Percentiles rank a stretch among this genome's conserved stretches.
These are phyloP conservation scores for Trametes cinnabarina DNA, from an alignment of 768 basidiomycete genomes.

Conservation along the genomic window DNA sequence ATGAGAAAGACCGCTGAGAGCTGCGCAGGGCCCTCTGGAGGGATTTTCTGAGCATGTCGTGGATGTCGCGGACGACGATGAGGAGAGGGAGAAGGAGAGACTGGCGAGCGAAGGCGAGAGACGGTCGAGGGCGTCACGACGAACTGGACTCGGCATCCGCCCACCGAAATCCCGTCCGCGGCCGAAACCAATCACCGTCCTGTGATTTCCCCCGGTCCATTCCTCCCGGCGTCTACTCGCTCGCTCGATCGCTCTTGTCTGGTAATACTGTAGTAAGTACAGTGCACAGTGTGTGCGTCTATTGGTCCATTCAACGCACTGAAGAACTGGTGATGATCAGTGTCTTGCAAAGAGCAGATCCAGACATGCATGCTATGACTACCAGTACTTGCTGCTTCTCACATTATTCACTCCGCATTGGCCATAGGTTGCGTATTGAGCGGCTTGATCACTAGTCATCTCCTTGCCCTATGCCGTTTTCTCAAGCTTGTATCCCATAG, in stretches of 20 bases:
- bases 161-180: constrained; percentile 24
- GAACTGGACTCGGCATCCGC: constrained; percentile 16
- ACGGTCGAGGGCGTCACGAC: constrained; percentile 8
- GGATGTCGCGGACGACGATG: constrained; percentile 22
- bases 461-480: no score
- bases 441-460: no score
- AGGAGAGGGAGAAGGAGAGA: constrained; percentile 1
- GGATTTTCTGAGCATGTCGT: constrained; percentile 62
- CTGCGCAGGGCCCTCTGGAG: constrained; percentile 52
- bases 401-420: no score
- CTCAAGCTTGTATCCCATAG: no score
- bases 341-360: no score
- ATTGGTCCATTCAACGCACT: no score
- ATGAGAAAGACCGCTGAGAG: constrained; percentile 58
- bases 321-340: no score
- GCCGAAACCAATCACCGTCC: constrained; percentile 24
- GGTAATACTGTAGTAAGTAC: not conserved
- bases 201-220: constrained; percentile 21
- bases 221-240: constrained; percentile 9
- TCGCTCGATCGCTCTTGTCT: not conserved
- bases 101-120: constrained; percentile 2
- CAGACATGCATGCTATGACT: no score
- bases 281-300: no score
- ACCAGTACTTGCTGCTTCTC: no score
- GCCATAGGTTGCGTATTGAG: no score